Base-by-base conservation (phyloP, 2,329 filamentous ascomycete genomes). In the Aspergillus sp. region DNA sequence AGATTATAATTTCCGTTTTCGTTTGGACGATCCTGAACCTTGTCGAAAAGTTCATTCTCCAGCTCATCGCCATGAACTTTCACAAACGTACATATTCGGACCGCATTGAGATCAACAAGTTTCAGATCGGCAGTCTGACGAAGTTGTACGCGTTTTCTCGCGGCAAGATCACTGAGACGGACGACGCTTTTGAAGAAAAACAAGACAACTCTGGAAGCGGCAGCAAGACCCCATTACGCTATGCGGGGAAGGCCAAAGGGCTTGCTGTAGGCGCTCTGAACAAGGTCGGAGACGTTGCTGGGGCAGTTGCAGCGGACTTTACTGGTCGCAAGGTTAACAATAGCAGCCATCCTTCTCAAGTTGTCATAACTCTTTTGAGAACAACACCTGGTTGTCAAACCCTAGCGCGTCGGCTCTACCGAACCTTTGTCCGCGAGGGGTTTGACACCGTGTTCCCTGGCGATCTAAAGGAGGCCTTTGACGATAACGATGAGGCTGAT, bases 1-100 rank as follows among this genome's bases (percentile, higher is more conserved):
- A 96, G 72, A 84, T 98, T 66, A 87, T 97, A 59, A 86, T 96
- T 17, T 83, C 90, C 2, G 70, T 96, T n/a, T 93, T 98, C 65
- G 88, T 96, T 13, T 84, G 90, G 60, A 84, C 87, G 0, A 80
- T 86, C 3, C 79, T 97, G 60, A 97, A 98, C 74, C 89, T 95
- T 59, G 81, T 89, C 52, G 93, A 97, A 74, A 98, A 97, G 79
- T 89, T 97, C 59, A 84, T 96, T 64, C 96, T 97, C 55, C 93
- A 97, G 70, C 88, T 96, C 76, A 96, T 98, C 64, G 93, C 93
- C 32, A 93, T 93, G 57, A 92, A 89, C 60, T 98, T 98, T 75
- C 93, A 98, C 72, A 81, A 90, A 57, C 85, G 93, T 44, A 97
- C 93, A 0, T 98, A 98, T 68, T 87, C 90, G 22, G 91, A 93